phyloP scores from a whole-genome alignment of 116 monocot species.

The Cymodocea nodosa region DNA sequence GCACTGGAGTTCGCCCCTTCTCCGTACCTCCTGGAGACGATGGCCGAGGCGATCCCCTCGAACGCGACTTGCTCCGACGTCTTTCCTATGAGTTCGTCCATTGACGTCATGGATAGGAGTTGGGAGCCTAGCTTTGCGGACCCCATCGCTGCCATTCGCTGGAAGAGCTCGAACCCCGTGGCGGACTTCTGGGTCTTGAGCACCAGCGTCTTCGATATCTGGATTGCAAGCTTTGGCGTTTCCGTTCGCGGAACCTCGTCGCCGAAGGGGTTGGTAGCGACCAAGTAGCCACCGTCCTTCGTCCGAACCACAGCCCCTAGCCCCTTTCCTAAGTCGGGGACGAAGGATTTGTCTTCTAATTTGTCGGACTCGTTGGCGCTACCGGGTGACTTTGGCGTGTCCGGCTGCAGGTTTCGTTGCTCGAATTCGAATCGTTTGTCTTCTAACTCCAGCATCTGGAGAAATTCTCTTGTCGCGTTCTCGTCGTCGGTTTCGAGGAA shows the following conservation, averaged over 20 bases:
- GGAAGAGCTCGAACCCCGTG: conserved; percentile 61
- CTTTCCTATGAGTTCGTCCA: conserved; percentile 80
- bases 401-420: not conserved
- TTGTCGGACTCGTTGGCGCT: not conserved
- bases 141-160: conserved; percentile 48
- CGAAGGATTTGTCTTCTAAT: conserved; percentile 4
- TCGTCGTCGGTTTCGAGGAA: conserved; percentile 65
- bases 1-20: conserved; percentile 61
- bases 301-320: conserved; percentile 71
- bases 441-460: conserved; percentile 71
- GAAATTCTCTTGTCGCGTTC: conserved; percentile 64
- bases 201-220: conserved; percentile 62
- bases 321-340: conserved; percentile 80
- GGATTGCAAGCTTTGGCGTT: conserved; percentile 69
- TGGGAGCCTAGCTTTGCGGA: conserved; percentile 30
- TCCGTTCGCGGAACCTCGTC: conserved; percentile 25
- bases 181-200: conserved; percentile 20
- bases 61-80: conserved; percentile 87
- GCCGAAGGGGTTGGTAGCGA: conserved; percentile 62
- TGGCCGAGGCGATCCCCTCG: conserved; percentile 78
- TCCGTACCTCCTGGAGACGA: conserved; percentile 52
- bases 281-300: conserved; percentile 79
- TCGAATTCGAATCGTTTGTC: conserved; percentile 8
- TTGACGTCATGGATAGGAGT: conserved; percentile 21
- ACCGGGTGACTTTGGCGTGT: not conserved